Conservation (phyloP, 2,329 filamentous ascomycete genomes). For the Neofusicoccum sp. region DNA sequence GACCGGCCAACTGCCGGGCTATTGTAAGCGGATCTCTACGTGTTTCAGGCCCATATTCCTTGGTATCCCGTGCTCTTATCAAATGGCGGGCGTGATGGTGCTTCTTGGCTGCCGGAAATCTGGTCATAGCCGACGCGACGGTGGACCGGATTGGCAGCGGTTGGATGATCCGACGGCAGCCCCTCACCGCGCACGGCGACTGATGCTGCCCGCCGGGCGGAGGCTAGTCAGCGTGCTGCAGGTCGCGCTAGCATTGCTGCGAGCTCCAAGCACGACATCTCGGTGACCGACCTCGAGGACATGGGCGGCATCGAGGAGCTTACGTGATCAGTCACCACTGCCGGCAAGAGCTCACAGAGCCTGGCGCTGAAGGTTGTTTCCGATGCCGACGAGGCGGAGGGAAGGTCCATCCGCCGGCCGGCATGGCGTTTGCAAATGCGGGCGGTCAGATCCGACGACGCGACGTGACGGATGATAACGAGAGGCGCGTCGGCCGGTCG, state of each 20-base stretch:
- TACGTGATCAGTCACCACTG: neutral
- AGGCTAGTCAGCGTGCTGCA: neutral
- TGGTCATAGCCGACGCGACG: neutral
- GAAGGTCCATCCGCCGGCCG: neutral
- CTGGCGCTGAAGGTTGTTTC: neutral
- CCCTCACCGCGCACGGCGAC: neutral
- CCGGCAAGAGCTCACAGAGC: neutral
- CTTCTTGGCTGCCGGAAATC: neutral
- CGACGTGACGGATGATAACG: neutral
- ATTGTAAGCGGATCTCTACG: constrained; percentile 2
- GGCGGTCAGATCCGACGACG: neutral
- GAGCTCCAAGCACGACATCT: neutral
- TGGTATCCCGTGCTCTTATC: neutral
- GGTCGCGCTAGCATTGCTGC: neutral
- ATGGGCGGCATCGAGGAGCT: neutral
- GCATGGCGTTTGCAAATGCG: neutral
- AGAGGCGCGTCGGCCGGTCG: neutral
- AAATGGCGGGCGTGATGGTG: neutral
- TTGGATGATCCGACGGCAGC: neutral
- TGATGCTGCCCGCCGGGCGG: neutral
- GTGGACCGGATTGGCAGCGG: too few species aligned
- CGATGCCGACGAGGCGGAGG: neutral
- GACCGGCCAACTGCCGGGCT: neutral
- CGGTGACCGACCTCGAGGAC: neutral
- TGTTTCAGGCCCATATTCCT: neutral